phyloP scores from a whole-genome alignment of 1,284 basidiomycete species.

The Pseudozyma tsukubaensis region DNA sequence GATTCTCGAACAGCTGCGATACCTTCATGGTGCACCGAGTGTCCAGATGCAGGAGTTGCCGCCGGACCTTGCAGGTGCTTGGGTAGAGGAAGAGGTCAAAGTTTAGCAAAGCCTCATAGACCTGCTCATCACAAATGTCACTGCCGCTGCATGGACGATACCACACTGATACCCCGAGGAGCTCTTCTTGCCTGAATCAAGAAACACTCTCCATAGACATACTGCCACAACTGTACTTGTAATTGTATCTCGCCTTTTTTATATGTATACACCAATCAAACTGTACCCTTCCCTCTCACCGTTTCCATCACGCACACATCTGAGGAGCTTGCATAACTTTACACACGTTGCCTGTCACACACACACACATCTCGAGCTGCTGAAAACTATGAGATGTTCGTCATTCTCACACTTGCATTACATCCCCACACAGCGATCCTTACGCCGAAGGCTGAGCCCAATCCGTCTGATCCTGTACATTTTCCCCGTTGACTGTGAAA shows the following conservation, averaged over 20 bases:
- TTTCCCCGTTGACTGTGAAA: conserved; percentile 75
- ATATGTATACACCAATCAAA: too few relatives aligned
- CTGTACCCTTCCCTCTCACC: too few relatives aligned
- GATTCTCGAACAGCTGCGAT: conserved; percentile 90
- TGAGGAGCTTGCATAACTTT: too few relatives aligned
- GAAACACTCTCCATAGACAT: too few relatives aligned
- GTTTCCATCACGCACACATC: too few relatives aligned
- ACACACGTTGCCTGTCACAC: too few relatives aligned
- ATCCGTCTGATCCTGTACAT: conserved; percentile 91
- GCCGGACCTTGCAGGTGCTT: conserved; percentile 83
- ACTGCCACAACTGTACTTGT: too few relatives aligned
- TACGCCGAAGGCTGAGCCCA: conserved; percentile 69
- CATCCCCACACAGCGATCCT: neutral
- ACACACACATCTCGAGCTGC: too few relatives aligned
- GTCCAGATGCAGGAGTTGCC: conserved; percentile 97
- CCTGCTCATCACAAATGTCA: neutral
- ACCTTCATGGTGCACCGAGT: conserved; percentile 93
- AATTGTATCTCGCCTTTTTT: too few relatives aligned
- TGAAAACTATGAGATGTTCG: too few relatives aligned
- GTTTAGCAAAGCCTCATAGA: neutral
- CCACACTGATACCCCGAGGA: neutral
- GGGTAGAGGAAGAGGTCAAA: conserved; percentile 76
- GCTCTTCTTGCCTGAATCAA: too few relatives aligned
- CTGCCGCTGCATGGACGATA: neutral
- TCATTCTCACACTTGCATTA: neutral